Evolutionary conservation across 306 rosid species (phyloP), one percentile per base, ranked within the genome.

Genomic region (Gastrolobium villosum): DNA sequence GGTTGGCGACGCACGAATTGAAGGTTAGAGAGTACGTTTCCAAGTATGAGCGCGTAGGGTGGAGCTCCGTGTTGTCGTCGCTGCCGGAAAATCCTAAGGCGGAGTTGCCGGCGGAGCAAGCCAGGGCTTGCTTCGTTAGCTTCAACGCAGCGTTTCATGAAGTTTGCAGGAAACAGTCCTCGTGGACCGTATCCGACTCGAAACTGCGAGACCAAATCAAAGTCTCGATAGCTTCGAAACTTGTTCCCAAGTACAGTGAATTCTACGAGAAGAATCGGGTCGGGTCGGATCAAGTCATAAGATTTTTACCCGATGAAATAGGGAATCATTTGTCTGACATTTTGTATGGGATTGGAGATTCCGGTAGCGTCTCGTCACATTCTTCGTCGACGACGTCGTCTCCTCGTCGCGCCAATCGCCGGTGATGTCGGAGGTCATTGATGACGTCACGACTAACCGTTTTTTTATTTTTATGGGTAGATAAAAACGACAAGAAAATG

Each of bases 141-240:
- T 89, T 92, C 79, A 75, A 84, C 39, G 59, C 52, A 0, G 82
- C 88, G 20, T 90, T 94, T 63, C 87, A 80, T 2, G 95, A 87
- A 44, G 82, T 79, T 3, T 88, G 87, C 80, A 72, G 39, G 69
- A 93, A 92, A 7, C 99, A 94, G 32, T 41, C 56, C 0, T 30
- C 87, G 52, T 94, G 95, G 97, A 34, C 86, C 2, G 90, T 89
- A 8, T 6, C 87, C 4, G 90, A 94, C 78, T 64, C 86, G 74
- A 84, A 83, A 46, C 79, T 92, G 8, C 56, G 92, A 10, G 97
- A 90, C 15, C 88, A 92, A 76, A 70, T 94, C 1, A 91, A 85
- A 71, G 76, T 26, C 0, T 77, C 88, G 41, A 61, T 92, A 37
- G 86, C 60, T 82, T 84, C 67, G 56, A 88, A 84, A 83, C 69